These are phyloP conservation scores for Tripterygium wilfordii DNA, from an alignment of 177 flowering plant species.

Conservation along the genomic window DNA sequence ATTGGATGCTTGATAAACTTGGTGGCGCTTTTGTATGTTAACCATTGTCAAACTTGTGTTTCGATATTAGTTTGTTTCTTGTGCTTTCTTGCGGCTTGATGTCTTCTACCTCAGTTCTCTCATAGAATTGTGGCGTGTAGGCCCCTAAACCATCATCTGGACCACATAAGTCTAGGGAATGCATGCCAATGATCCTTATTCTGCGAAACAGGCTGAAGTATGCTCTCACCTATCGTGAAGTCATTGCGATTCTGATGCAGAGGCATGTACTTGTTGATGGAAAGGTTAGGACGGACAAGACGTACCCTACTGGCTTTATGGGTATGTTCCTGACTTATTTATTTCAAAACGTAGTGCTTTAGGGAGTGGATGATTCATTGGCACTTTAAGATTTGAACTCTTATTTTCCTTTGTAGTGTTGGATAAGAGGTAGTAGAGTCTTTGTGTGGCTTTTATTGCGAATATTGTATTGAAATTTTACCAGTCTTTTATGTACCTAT, in stretches of 20 bases:
- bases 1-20: conserved; percentile 38
- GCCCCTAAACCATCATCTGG: conserved; percentile 40
- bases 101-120: neutral
- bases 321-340: conserved; percentile 10
- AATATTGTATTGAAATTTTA: too few relatives aligned
- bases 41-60: neutral
- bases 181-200: conserved; percentile 27
- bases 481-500: too few relatives aligned
- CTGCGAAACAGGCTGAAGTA: conserved; percentile 29
- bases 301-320: conserved; percentile 37
- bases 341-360: too few relatives aligned
- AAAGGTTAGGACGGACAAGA: conserved; percentile 33
- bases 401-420: neutral
- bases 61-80: neutral
- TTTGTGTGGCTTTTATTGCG: too few relatives aligned
- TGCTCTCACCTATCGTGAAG: conserved; percentile 35
- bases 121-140: conserved; percentile 8
- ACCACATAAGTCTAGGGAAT: conserved; percentile 36
- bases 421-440: too few relatives aligned
- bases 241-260: conserved; percentile 30
- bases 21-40: conserved; percentile 35
- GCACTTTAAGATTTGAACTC: neutral
- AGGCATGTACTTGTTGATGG: conserved; percentile 33
- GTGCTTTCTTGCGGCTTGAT: neutral
- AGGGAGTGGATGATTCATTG: too few relatives aligned